Evolutionary conservation across 1,139 yeast species (phyloP), one percentile per base, ranked within the genome.

Genomic region (Debaryomyces coudertii): DNA sequence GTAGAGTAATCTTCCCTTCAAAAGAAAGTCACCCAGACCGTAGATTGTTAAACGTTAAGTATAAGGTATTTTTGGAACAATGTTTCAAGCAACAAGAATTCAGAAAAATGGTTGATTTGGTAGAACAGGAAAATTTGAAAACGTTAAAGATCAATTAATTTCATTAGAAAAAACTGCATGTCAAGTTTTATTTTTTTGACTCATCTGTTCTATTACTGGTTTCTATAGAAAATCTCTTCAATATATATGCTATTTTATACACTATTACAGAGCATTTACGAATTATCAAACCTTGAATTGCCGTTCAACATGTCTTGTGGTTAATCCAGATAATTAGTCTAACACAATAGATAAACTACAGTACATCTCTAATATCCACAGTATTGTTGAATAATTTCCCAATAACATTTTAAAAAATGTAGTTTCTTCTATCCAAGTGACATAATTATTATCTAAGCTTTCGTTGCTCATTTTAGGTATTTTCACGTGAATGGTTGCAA

Each of bases 41-140:
- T 58, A 75, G 74, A 57, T 75, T 93, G 51, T 76, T 93, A 61
- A 69, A 77, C 51, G 88, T 85, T 36, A 93, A 93, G 68, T 93
- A 90, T 71, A 77, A 81, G 62, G 80, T 93, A 37, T 90, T 90
- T 76, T 73, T 90, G 53, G 97, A 92, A 60, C 95, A 89, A 79
- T 90, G 95, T 46, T 79, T 73, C 55, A 80, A 85, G 41, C 98
- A 93, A 68, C 85, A 79, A 58, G 80, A 76, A 56, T 93, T 88
- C 68, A 79, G 98, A 64, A 67, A 71, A 23, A 62, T 80, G 68
- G 90, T 92, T 41, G 90, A 85, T 56, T 66, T 67, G 40, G 74
- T 82, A 3, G 89, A 83, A 58, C 60, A 57, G 7, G 65, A 57
- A 42, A 66, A 60, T 51, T 45, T 57, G 49, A 59, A 53, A 42